A percentile compares a stretch with the other conserved stretches of the same genome.
Conservation (phyloP, 306 rosid species). For the Alnus glutinosa region DNA sequence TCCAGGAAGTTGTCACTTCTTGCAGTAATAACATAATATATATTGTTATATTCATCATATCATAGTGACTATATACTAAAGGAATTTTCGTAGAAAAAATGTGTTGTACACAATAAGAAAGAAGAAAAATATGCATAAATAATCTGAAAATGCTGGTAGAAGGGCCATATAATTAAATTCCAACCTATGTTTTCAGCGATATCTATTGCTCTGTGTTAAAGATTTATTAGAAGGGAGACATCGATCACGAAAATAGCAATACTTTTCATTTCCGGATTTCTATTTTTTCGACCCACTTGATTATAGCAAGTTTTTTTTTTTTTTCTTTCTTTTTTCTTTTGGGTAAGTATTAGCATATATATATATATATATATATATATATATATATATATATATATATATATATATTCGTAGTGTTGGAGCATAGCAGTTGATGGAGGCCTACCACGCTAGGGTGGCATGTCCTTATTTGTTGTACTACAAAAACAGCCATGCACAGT, state of each 20-base stretch:
- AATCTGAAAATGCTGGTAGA: neutral
- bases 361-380: neutral
- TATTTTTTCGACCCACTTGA: neutral
- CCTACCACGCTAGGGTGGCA: neutral
- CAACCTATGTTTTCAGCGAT: neutral
- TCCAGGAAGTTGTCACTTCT: slow-evolving; percentile 3
- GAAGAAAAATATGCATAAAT: neutral
- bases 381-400: neutral
- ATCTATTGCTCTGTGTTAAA: neutral
- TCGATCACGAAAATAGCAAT: too few species aligned
- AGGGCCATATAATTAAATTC: neutral
- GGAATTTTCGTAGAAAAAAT: too few species aligned
- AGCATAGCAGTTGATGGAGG: neutral
- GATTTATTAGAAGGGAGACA: neutral
- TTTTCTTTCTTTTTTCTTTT: too few species aligned
- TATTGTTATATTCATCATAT: neutral
- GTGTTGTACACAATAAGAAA: slow-evolving; percentile 3
- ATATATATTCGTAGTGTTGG: neutral
- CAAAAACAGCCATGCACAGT: neutral
- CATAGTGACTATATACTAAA: neutral
- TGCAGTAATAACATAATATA: slow-evolving; percentile 1
- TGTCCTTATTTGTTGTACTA: neutral
- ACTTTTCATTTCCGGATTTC: neutral
- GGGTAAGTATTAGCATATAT: neutral
- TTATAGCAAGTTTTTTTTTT: neutral